phyloP scores from a whole-genome alignment of 139 green algal species.

The Chlorella sp. region DNA sequence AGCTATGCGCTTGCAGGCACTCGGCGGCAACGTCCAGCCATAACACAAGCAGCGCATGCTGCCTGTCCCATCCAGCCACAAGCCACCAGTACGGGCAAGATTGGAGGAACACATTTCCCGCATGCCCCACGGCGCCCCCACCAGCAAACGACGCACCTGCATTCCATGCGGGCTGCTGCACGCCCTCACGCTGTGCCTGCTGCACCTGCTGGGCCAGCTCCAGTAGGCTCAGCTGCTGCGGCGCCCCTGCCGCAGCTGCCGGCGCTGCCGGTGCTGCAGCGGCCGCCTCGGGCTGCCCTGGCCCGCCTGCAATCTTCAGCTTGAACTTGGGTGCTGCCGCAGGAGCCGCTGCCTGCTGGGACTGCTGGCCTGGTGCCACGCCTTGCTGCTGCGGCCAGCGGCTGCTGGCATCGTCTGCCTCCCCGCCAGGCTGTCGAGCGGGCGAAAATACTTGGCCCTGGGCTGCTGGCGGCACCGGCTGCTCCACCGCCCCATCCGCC shows the following conservation, averaged over 20 bases:
- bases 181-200: too few species aligned
- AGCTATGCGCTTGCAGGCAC: too few species aligned
- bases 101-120: too few species aligned
- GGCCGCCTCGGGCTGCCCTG: background rate
- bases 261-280: background rate
- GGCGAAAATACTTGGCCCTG: conserved; percentile 3
- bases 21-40: too few species aligned
- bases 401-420: background rate
- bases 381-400: background rate
- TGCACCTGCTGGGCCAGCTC: background rate
- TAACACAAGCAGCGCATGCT: too few species aligned
- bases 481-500: background rate
- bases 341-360: too few species aligned
- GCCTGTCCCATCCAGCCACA: too few species aligned
- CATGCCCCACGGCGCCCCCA: too few species aligned
- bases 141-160: too few species aligned
- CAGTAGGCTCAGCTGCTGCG: background rate
- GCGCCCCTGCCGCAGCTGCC: background rate
- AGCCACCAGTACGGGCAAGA: too few species aligned
- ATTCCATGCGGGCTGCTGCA: too few species aligned
- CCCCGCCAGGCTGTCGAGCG: background rate
- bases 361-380: background rate
- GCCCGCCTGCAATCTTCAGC: background rate
- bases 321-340: background rate
- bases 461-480: background rate